Evolutionary conservation across 192 early-diverging fungal species (phyloP).

Genomic region (Podila minutissima): DNA sequence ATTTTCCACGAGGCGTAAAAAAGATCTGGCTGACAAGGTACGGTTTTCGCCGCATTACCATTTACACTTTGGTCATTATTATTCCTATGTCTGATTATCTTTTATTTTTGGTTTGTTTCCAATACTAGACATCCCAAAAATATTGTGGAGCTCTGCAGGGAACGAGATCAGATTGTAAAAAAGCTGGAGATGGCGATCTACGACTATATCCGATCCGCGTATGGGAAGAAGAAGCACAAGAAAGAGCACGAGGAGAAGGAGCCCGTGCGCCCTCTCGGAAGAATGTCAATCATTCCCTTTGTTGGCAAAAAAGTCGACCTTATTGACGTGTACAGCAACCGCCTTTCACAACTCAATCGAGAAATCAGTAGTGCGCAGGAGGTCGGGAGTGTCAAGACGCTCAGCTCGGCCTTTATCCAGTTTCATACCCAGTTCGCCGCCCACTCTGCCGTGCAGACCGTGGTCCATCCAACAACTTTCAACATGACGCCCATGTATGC

Average conservation of each 20-base stretch:
- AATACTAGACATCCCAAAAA: conserved; percentile 56
- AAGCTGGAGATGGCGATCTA: conserved; percentile 65
- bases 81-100: not conserved
- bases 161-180: conserved; percentile 59
- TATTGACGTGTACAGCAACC: conserved; percentile 54
- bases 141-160: conserved; percentile 56
- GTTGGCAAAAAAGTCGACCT: conserved; percentile 75
- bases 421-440: conserved; percentile 80
- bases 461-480: conserved; percentile 69
- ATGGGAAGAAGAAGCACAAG: conserved; percentile 22
- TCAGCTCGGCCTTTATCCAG: conserved; percentile 83
- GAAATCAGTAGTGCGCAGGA: conserved; percentile 55
- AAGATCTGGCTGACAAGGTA: conserved; percentile 72
- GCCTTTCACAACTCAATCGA: conserved; percentile 57
- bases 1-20: conserved; percentile 76
- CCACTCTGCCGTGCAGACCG: conserved; percentile 79
- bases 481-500: conserved; percentile 72
- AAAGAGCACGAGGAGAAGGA: conserved; percentile 16
- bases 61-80: not conserved
- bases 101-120: not conserved
- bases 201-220: conserved; percentile 53
- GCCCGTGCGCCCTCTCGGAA: conserved; percentile 63
- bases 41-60: not conserved
- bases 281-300: conserved; percentile 52
- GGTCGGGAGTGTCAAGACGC: conserved; percentile 23